Conservation (phyloP, 352 stramenopile species). For the Thraustochytrium sp. region DNA sequence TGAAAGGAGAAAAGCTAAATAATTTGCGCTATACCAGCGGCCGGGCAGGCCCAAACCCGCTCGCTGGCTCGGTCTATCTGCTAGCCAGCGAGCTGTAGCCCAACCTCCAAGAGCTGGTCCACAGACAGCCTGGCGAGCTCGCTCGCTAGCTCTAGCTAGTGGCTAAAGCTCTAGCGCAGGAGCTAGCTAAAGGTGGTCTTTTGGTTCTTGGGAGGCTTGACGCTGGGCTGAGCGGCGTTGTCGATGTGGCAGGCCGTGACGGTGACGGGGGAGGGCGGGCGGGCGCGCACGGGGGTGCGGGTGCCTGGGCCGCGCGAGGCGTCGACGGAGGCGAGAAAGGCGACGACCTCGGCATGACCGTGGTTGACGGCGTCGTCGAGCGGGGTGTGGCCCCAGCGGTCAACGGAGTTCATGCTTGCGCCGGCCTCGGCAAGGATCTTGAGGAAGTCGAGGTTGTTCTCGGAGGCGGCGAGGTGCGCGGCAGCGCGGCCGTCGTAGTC, state of each 20-base stretch:
- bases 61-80: too few relatives aligned
- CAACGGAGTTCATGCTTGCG: not conserved
- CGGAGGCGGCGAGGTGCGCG: constrained; percentile 63
- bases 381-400: constrained; percentile 30
- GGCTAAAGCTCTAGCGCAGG: too few relatives aligned
- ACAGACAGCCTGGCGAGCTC: too few relatives aligned
- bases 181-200: too few relatives aligned
- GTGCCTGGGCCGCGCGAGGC: not conserved
- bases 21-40: too few relatives aligned
- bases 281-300: not conserved
- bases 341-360: not conserved
- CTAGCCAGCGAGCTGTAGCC: too few relatives aligned
- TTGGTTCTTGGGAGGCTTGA: too few relatives aligned
- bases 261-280: not conserved
- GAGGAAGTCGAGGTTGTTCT: constrained; percentile 61
- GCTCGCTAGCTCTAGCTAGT: too few relatives aligned
- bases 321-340: not conserved
- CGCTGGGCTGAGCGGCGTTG: too few relatives aligned
- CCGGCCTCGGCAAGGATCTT: constrained; percentile 54
- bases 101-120: too few relatives aligned
- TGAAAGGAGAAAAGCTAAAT: too few relatives aligned
- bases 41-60: too few relatives aligned
- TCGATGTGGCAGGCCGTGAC: constrained; percentile 1
- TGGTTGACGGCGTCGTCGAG: not conserved
- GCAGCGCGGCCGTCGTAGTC: constrained; percentile 64